These are phyloP conservation scores for Geoglossum glabrum DNA, from an alignment of 495 filamentous ascomycete genomes.

Conservation along the genomic window DNA sequence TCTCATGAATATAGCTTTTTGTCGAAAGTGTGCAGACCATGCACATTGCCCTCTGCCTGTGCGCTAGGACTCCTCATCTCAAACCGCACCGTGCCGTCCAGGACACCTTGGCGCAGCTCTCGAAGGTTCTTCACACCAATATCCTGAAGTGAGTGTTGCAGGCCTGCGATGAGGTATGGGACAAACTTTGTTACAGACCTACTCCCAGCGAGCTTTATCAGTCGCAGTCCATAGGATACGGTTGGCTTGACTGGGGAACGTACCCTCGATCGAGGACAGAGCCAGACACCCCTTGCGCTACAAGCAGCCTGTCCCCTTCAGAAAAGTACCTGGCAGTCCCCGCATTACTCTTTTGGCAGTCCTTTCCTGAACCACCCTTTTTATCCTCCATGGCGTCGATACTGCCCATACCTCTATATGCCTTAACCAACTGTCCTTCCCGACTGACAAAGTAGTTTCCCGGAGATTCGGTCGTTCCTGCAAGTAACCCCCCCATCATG, in stretches of 20 bases:
- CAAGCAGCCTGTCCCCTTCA: slow-evolving; percentile 80
- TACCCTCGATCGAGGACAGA: slow-evolving; percentile 37
- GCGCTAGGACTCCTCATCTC: slow-evolving; percentile 88
- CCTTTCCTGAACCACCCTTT: slow-evolving; percentile 55
- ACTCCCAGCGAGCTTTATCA: slow-evolving; percentile 11
- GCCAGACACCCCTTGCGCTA: slow-evolving; percentile 87
- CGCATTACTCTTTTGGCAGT: slow-evolving; percentile 75
- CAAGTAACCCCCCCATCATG: slow-evolving; percentile 98
- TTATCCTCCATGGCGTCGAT: slow-evolving; percentile 99
- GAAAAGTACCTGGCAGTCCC: slow-evolving; percentile 97
- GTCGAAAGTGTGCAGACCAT: slow-evolving; percentile 91
- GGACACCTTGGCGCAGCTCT: slow-evolving; percentile 56
- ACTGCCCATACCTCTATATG: slow-evolving; percentile 94
- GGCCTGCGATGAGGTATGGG: slow-evolving; percentile 80
- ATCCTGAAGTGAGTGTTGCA: slow-evolving; percentile 95
- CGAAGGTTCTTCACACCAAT: slow-evolving; percentile 63
- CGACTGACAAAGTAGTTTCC: slow-evolving; percentile 89
- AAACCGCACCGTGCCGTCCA: slow-evolving; percentile 64
- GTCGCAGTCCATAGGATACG: background rate
- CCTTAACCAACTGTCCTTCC: slow-evolving; percentile 95
- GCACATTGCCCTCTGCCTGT: slow-evolving; percentile 86
- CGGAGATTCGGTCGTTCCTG: slow-evolving; percentile 92
- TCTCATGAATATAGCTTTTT: slow-evolving; percentile 81
- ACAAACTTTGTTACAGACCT: slow-evolving; percentile 79
- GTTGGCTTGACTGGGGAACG: background rate